These are phyloP conservation scores for Sphaerulina vaccinii DNA, from an alignment of 2,329 filamentous ascomycete genomes.

Conservation along the genomic window DNA sequence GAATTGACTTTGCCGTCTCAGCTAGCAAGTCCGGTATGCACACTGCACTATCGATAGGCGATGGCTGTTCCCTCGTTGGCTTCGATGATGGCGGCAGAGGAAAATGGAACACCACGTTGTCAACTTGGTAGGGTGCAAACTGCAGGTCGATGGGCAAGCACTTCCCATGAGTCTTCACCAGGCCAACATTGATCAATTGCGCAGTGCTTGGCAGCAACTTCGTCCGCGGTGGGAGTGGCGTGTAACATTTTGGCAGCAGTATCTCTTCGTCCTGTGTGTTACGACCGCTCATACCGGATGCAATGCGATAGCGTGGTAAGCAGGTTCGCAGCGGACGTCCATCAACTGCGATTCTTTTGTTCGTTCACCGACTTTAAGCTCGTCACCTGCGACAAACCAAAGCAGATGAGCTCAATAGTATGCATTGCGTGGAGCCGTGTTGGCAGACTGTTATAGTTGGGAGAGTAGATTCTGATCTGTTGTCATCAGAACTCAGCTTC, in stretches of 20 bases:
- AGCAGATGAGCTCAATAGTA: neutral
- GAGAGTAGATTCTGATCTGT: neutral
- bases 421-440: neutral
- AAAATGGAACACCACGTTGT: slow-evolving; percentile 16
- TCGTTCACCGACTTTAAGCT: neutral
- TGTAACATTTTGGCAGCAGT: neutral
- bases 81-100: slow-evolving; percentile 8
- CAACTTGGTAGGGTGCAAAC: slow-evolving; percentile 14
- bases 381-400: neutral
- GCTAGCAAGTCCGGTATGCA: neutral
- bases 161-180: slow-evolving; percentile 15
- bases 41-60: neutral
- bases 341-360: neutral
- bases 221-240: neutral
- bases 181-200: slow-evolving; percentile 11
- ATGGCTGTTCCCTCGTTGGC: neutral
- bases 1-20: neutral
- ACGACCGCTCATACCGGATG: neutral
- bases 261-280: neutral
- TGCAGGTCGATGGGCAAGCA: slow-evolving; percentile 12
- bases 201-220: neutral
- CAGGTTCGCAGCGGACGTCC: neutral
- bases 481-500: neutral
- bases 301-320: neutral
- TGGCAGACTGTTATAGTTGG: neutral